Percentiles rank a stretch among this genome's conserved stretches.
These are phyloP conservation scores for Parascedosporium putredinis DNA, from an alignment of 2,329 filamentous ascomycete species.

Conservation along the genomic window DNA sequence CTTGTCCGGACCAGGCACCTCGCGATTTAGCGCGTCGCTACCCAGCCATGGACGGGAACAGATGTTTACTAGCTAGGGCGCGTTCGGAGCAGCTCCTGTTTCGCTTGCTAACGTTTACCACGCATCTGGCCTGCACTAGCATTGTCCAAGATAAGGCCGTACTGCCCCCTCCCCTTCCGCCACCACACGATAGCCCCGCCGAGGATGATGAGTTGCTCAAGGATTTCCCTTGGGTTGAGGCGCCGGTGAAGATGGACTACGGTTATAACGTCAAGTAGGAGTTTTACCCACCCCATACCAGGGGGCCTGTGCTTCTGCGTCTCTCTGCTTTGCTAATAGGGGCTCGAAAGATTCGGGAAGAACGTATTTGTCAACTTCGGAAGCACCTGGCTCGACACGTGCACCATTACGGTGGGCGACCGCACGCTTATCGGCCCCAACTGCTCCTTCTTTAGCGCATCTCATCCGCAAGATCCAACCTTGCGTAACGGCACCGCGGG, in stretches of 20 bases:
- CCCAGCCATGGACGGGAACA: too few species aligned
- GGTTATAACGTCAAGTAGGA: conserved; percentile 58
- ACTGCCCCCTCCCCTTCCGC: conserved; percentile 49
- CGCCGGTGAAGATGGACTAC: conserved; percentile 65
- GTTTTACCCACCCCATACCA: conserved; percentile 5
- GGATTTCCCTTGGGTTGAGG: conserved; percentile 57
- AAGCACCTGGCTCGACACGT: conserved; percentile 68
- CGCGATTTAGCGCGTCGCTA: too few species aligned
- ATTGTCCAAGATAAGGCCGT: conserved; percentile 54
- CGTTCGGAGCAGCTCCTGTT: too few species aligned
- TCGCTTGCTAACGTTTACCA: too few species aligned
- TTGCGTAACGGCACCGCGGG: conserved; percentile 65
- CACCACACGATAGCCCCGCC: conserved; percentile 32
- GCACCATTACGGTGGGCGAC: conserved; percentile 61
- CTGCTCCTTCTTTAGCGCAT: conserved; percentile 63
- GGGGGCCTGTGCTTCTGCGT: neutral
- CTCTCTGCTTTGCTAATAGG: conserved; percentile 7
- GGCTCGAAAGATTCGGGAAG: conserved; percentile 42
- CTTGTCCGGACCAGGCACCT: too few species aligned
- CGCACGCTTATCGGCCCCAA: conserved; percentile 72
- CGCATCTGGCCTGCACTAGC: neutral
- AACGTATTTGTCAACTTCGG: conserved; percentile 68
- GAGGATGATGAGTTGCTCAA: conserved; percentile 56
- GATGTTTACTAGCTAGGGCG: neutral
- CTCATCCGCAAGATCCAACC: conserved; percentile 66